phyloP scores from a whole-genome alignment of 2,329 filamentous ascomycete species.

The Sarocladium oryzae region DNA sequence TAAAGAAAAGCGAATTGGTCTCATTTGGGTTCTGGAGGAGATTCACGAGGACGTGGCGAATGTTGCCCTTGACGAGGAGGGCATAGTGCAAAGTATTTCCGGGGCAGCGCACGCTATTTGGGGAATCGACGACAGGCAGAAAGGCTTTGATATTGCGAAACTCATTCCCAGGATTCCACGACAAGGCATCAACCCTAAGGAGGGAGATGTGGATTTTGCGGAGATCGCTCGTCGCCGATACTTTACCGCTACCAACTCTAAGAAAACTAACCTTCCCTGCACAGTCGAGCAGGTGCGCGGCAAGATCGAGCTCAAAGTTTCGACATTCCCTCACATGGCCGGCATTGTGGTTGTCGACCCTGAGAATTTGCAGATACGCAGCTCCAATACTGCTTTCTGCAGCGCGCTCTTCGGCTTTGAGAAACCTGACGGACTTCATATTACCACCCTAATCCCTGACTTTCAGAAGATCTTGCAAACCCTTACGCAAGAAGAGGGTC shows the following conservation, averaged over 20 bases:
- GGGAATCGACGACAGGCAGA: slow-evolving; percentile 51
- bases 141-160: slow-evolving; percentile 66
- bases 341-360: slow-evolving; percentile 93
- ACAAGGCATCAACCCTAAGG: slow-evolving; percentile 62
- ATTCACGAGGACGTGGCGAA: slow-evolving; percentile 89
- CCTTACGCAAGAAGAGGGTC: slow-evolving; percentile 78
- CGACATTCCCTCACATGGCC: slow-evolving; percentile 94
- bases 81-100: slow-evolving; percentile 59
- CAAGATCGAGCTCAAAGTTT: slow-evolving; percentile 70
- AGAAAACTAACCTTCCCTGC: slow-evolving; percentile 75
- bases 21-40: slow-evolving; percentile 98
- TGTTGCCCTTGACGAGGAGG: slow-evolving; percentile 70
- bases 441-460: slow-evolving; percentile 75
- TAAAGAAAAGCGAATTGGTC: slow-evolving; percentile 86
- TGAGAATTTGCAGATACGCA: slow-evolving; percentile 69
- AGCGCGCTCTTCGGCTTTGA: slow-evolving; percentile 86
- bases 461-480: slow-evolving; percentile 81
- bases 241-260: slow-evolving; percentile 77
- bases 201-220: slow-evolving; percentile 70
- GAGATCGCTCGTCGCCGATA: slow-evolving; percentile 66
- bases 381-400: slow-evolving; percentile 92
- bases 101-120: slow-evolving; percentile 85
- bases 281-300: slow-evolving; percentile 68
- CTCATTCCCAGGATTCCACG: slow-evolving; percentile 79
- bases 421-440: slow-evolving; percentile 70